These are phyloP conservation scores for Cudoniella acicularis DNA, from an alignment of 495 filamentous ascomycete species.

Conservation along the genomic window DNA sequence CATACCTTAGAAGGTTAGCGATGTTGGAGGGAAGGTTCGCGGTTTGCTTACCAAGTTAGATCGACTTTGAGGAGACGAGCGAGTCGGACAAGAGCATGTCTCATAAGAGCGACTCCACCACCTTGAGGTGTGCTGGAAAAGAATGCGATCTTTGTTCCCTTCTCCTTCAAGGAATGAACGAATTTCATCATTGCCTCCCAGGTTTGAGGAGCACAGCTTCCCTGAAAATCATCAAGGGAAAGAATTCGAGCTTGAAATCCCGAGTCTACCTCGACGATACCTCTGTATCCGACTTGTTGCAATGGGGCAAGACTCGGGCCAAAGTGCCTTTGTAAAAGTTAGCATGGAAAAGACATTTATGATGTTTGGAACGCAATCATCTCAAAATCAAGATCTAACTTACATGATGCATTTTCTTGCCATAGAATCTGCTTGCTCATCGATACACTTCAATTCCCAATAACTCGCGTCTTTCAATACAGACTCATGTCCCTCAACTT, in stretches of 20 bases:
- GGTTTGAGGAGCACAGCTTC: conserved; percentile 56
- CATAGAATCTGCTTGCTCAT: conserved; percentile 86
- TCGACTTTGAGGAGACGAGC: conserved; percentile 64
- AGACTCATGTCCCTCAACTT: conserved; percentile 27
- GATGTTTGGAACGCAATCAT: too few species aligned
- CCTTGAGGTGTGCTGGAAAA: conserved; percentile 86
- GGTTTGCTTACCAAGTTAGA: conserved; percentile 63
- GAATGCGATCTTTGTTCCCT: conserved; percentile 72
- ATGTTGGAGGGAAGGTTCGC: neutral
- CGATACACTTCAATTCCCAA: conserved; percentile 57
- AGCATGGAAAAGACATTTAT: too few species aligned
- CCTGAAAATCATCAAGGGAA: conserved; percentile 58
- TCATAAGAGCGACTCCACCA: conserved; percentile 85
- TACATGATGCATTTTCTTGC: conserved; percentile 75
- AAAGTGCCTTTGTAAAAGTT: conserved; percentile 74
- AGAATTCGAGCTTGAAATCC: conserved; percentile 59
- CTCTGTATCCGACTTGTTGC: conserved; percentile 69
- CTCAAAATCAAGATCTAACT: too few species aligned
- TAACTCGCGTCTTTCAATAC: conserved; percentile 36
- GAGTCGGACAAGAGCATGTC: conserved; percentile 77
- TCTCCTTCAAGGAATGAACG: conserved; percentile 59
- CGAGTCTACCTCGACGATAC: conserved; percentile 73
- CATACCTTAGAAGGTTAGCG: conserved; percentile 46
- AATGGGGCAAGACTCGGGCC: conserved; percentile 70
- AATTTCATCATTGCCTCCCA: conserved; percentile 70